phyloP scores from a whole-genome alignment of 2,329 filamentous ascomycete genomes.

The Rosellinia necatrix region DNA sequence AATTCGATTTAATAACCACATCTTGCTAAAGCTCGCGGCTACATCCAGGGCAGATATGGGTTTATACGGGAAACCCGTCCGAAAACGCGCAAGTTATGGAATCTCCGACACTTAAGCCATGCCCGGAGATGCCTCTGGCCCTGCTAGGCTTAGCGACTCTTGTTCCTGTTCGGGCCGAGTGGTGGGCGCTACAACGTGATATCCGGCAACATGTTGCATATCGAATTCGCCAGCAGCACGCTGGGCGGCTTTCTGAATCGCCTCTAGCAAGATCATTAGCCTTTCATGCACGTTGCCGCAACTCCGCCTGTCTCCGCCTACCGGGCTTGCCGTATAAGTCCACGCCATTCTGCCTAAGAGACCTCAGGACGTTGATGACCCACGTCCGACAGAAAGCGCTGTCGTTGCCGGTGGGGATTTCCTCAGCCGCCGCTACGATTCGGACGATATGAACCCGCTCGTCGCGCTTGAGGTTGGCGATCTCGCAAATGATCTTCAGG shows the following conservation, averaged over 20 bases:
- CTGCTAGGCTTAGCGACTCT: neutral
- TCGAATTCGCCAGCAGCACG: neutral
- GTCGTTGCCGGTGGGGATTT: neutral
- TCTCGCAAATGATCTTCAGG: slow-evolving; percentile 7
- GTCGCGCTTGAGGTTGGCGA: neutral
- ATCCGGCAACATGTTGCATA: neutral
- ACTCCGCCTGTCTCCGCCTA: neutral
- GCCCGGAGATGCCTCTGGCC: no score
- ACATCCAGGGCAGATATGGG: no score
- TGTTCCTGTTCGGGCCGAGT: no score
- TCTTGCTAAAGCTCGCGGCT: no score
- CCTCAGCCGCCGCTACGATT: neutral
- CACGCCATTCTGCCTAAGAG: neutral
- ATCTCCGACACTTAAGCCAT: no score
- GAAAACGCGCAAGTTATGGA: no score
- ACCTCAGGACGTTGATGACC: slow-evolving; percentile 5
- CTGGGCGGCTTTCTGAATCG: neutral
- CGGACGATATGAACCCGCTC: neutral
- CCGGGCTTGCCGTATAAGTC: neutral
- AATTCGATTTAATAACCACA: no score
- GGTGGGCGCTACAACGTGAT: slow-evolving; percentile 1
- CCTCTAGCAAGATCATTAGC: neutral
- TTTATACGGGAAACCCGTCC: no score
- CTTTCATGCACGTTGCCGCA: neutral
- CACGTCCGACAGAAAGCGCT: slow-evolving; percentile 10